Base-by-base conservation (phyloP, 495 filamentous ascomycete genomes). In the Penicillium desertorum region DNA sequence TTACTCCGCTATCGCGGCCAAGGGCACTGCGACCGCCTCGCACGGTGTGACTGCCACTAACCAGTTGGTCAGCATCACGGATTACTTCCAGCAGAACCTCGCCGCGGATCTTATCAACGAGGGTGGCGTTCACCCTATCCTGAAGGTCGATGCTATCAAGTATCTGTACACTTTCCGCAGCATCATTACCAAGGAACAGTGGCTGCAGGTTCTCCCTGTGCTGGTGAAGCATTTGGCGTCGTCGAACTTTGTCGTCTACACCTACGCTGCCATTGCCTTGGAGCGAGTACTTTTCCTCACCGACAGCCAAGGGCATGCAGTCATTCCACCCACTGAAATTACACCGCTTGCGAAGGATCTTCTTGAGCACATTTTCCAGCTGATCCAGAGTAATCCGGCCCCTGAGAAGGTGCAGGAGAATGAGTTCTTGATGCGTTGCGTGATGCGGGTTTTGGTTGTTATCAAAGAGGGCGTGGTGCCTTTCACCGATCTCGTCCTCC, bases 351-450 rank as follows among this genome's bases (percentile, higher is more conserved):
- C 94, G 19, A 91, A 90, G 66, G 89, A 94, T 59, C 80, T 99
- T 14, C 74, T 98, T 30, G 81, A 91, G 57, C 94, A 98, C 64
- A 83, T 98, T n/a, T 98, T 99, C 78, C 82, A 82, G 43, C 77
- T 99, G 16, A 90, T 99, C 55, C 86, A 93, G 60, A 87, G 86
- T 57, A 86, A 96, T 59, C 74, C 78, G 0, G 86, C 86, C 10
- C 88, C 95, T 20, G 84, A 93, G 61, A 98, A 97, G 79, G 85
- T 98, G 56, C 94, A 98, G 68, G 95, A 99, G 73, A 98, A 99
- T 66, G 95, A 99, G 68, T 99, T 96, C 70, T 73, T 99, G 59
- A 97, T 99, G 92, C 87, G 88, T 52, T 98, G 95, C 70, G 88
- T 96, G 27, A 99, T 99, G 95, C 82, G 95, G 51, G 91, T 98